A percentile compares a stretch with the other conserved stretches of the same genome.
These are phyloP conservation scores for Withania somnifera DNA, from an alignment of 305 asterid genomes.

Conservation along the genomic window DNA sequence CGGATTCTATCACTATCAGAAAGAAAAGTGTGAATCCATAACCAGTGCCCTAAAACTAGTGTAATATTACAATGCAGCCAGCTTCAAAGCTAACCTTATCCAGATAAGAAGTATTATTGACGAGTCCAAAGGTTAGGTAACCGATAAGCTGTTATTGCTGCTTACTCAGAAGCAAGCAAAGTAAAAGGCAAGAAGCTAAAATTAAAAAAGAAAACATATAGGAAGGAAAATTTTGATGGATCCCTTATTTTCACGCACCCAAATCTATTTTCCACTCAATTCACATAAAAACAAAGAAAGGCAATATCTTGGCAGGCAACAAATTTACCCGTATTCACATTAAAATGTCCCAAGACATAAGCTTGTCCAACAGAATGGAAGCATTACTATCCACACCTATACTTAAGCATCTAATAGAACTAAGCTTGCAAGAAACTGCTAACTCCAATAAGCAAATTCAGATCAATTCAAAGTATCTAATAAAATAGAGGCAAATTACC, in stretches of 20 bases:
- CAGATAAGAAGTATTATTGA: background rate
- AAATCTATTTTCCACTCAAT: background rate
- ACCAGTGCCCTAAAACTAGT: background rate
- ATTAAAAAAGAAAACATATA: too few species aligned
- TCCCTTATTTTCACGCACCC: background rate
- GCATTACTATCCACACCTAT: background rate
- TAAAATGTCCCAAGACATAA: background rate
- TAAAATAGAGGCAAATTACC: slow-evolving; percentile 18
- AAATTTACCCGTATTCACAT: too few species aligned
- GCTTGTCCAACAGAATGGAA: background rate
- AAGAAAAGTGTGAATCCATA: background rate
- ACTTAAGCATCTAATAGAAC: background rate
- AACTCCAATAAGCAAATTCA: background rate
- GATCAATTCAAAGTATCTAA: background rate
- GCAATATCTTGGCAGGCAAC: too few species aligned
- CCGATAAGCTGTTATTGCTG: background rate
- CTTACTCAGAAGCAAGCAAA: background rate
- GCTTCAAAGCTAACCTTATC: background rate
- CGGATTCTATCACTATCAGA: background rate
- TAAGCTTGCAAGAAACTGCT: background rate
- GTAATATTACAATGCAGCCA: background rate
- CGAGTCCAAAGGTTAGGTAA: background rate
- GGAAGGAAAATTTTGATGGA: background rate
- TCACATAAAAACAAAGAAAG: too few species aligned
- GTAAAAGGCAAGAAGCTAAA: background rate